Percentiles rank a stretch among this genome's conserved stretches.
Conservation (phyloP, 306 rosid genomes). For the Medicago ruthenica region DNA sequence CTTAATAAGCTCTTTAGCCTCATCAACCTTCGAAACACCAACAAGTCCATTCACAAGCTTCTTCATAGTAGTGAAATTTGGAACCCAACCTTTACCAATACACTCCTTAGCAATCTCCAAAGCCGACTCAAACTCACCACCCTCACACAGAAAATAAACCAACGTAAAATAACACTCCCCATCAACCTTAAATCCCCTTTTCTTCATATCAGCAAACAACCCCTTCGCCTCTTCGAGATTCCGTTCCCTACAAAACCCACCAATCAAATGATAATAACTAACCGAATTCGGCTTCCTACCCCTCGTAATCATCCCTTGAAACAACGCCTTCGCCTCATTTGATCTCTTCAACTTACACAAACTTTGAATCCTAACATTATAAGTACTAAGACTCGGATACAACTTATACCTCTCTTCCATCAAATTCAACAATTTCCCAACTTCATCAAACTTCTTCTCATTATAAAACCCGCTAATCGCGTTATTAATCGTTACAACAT, state of each 20-base stretch:
- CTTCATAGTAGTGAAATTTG: conserved; percentile 67
- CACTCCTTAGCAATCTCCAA: conserved; percentile 56
- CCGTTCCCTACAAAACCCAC: conserved; percentile 78
- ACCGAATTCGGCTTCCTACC: conserved; percentile 67
- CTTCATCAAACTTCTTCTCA: conserved; percentile 75
- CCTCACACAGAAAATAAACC: conserved; percentile 55
- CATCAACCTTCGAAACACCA: conserved; percentile 57
- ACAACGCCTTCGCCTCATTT: conserved; percentile 70
- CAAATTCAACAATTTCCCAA: conserved; percentile 64
- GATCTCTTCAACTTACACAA: conserved; percentile 77
- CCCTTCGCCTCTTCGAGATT: conserved; percentile 67
- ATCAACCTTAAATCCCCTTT: conserved; percentile 56
- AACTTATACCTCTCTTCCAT: conserved; percentile 63
- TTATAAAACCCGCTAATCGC: conserved; percentile 60
- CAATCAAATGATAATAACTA: conserved; percentile 66
- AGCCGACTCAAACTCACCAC: conserved; percentile 64
- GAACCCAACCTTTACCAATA: conserved; percentile 77
- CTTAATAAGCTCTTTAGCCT: conserved; percentile 66
- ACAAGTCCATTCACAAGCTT: conserved; percentile 76
- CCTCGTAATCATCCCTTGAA: conserved; percentile 61
- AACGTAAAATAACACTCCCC: conserved; percentile 60
- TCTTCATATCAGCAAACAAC: conserved; percentile 61
- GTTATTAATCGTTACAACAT: conserved; percentile 49
- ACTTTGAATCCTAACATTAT: conserved; percentile 75
- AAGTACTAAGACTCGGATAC: conserved; percentile 48